phyloP scores from a whole-genome alignment of 108 stramenopile genomes.

The Nitzschia putrida region DNA sequence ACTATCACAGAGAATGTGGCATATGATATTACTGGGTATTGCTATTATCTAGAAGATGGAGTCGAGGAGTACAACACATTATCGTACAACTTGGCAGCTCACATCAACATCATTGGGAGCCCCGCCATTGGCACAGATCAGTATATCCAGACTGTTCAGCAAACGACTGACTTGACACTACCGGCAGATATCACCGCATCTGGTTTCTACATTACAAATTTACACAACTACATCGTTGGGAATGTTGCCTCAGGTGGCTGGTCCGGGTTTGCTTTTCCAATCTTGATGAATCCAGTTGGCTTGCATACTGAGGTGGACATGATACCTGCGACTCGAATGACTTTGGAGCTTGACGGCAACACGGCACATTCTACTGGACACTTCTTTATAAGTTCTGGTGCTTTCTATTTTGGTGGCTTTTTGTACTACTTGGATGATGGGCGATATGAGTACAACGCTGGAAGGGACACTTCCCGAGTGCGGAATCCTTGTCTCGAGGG shows the following conservation, averaged over 20 bases:
- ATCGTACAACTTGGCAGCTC: constrained; percentile 51
- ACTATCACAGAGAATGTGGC: constrained; percentile 44
- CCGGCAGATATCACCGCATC: constrained; percentile 50
- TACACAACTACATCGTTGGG: constrained; percentile 48
- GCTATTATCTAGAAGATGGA: constrained; percentile 59
- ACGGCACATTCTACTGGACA: constrained; percentile 40
- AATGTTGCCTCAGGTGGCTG: constrained; percentile 51
- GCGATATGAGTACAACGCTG: constrained; percentile 38
- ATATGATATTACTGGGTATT: constrained; percentile 53
- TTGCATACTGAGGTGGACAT: constrained; percentile 21
- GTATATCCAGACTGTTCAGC: constrained; percentile 7
- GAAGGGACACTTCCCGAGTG: constrained; percentile 12
- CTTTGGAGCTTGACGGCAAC: constrained; percentile 38
- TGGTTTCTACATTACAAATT: constrained; percentile 49
- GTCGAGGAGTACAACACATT: constrained; percentile 50
- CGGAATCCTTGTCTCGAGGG: neutral
- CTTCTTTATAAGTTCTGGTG: constrained; percentile 22
- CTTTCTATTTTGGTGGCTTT: constrained; percentile 50
- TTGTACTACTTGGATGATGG: constrained; percentile 33
- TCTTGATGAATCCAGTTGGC: constrained; percentile 29
- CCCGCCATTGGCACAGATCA: constrained; percentile 25
- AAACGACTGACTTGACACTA: constrained; percentile 16
- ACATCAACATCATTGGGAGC: constrained; percentile 45
- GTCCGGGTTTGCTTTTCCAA: constrained; percentile 50
- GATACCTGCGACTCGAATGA: constrained; percentile 18